phyloP scores from a whole-genome alignment of 1,139 yeast genomes.

The Kodamaea alishanica region DNA sequence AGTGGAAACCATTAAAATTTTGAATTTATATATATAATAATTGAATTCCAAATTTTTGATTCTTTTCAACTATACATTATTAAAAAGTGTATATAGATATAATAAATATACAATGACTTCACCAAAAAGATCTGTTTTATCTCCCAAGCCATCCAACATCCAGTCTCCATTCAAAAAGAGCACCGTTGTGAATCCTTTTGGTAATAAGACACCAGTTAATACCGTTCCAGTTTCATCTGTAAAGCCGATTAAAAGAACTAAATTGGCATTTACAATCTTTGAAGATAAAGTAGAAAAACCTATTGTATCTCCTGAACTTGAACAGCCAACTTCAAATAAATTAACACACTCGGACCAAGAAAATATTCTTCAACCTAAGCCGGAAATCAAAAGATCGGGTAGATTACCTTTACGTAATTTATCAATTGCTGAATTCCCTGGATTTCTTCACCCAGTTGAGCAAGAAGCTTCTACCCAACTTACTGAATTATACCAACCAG shows the following conservation, averaged over 20 bases:
- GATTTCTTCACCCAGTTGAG: conserved; percentile 21
- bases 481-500: conserved; percentile 33
- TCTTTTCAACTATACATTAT: too few species aligned
- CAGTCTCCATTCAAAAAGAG: conserved; percentile 14
- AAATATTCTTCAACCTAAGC: conserved; percentile 42
- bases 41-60: too few species aligned
- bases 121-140: conserved; percentile 30
- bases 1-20: too few species aligned
- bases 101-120: conserved; percentile 14
- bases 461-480: conserved; percentile 17
- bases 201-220: not conserved
- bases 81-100: too few species aligned
- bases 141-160: conserved; percentile 29
- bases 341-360: conserved; percentile 40
- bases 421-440: conserved; percentile 33
- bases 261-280: conserved; percentile 33
- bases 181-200: conserved; percentile 9
- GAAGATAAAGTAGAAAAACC: conserved; percentile 27
- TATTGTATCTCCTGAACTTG: conserved; percentile 3
- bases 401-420: conserved; percentile 35
- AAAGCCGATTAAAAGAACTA: conserved; percentile 17
- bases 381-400: conserved; percentile 14
- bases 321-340: conserved; percentile 19
- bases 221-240: conserved; percentile 5
- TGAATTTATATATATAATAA: too few species aligned